Conservation (phyloP, 352 stramenopile species). For the Globisporangium emineosum region DNA sequence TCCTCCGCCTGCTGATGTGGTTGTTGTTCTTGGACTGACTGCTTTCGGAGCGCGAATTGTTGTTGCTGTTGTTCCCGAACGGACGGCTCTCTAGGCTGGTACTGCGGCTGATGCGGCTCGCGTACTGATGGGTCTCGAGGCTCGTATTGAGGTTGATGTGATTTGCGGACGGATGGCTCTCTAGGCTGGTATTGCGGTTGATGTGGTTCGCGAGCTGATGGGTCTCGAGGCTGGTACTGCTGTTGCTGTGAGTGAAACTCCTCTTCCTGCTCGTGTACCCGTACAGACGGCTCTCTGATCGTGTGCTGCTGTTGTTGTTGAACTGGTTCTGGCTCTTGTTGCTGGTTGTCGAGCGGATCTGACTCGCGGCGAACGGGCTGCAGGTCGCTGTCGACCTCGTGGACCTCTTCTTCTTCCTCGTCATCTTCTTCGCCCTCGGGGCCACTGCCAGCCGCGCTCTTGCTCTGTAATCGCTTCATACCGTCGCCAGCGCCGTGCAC, state of each 20-base stretch:
- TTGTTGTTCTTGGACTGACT: not conserved
- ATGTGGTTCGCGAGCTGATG: not conserved
- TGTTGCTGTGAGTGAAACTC: not conserved
- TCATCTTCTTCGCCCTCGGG: constrained; percentile 13
- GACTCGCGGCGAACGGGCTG: constrained; percentile 4
- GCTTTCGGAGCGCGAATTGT: not conserved
- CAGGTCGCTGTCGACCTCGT: constrained; percentile 11
- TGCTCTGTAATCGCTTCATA: constrained; percentile 12
- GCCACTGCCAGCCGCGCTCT: constrained; percentile 12
- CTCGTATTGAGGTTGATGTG: not conserved
- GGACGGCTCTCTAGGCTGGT: not conserved
- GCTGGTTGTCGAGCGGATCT: not conserved
- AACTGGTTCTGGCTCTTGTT: constrained; percentile 5
- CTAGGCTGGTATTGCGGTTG: not conserved
- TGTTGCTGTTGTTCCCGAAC: not conserved
- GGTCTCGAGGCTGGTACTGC: not conserved
- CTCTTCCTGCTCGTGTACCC: not conserved
- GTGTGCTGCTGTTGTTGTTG: not conserved
- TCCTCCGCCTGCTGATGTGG: not conserved
- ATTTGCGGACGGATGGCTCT: not conserved
- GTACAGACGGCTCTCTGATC: not conserved
- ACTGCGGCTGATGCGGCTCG: not conserved
- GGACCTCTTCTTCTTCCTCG: constrained; percentile 12
- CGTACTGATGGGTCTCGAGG: not conserved
- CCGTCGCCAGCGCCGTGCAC: constrained; percentile 31